A percentile compares a stretch with the other conserved stretches of the same genome.
These are phyloP conservation scores for Protoeuglena noctilucae DNA, from an alignment of 139 green algal genomes.

Conservation along the genomic window DNA sequence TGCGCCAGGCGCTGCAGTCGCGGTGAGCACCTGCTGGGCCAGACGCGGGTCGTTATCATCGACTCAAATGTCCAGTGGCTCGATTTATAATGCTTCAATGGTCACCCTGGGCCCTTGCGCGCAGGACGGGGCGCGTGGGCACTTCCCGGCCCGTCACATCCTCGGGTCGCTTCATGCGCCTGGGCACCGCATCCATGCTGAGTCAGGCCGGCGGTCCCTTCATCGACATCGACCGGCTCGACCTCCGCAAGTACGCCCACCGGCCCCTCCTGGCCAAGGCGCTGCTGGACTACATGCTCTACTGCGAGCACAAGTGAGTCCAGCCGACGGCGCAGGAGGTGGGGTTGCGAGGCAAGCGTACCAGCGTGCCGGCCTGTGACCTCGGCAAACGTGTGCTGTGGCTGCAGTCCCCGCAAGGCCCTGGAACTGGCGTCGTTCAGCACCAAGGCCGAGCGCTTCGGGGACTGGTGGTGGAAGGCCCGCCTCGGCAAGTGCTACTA, in stretches of 20 bases:
- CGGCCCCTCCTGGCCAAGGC: slow-evolving; percentile 34
- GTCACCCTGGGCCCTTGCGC: too few species aligned
- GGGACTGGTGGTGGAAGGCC: slow-evolving; percentile 76
- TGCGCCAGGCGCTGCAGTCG: too few species aligned
- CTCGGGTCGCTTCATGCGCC: slow-evolving; percentile 46
- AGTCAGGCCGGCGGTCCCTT: slow-evolving; percentile 42
- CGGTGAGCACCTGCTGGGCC: too few species aligned
- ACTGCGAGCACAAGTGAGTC: slow-evolving; percentile 68
- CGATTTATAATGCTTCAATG: too few species aligned
- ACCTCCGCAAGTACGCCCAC: slow-evolving; percentile 54
- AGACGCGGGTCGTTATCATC: too few species aligned
- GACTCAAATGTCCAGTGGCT: too few species aligned
- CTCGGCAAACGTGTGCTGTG: too few species aligned
- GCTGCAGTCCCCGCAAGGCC: slow-evolving; percentile 1
- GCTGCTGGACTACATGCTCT: slow-evolving; percentile 66
- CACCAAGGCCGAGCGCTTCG: slow-evolving; percentile 7
- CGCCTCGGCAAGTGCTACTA: slow-evolving; percentile 64
- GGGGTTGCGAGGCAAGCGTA: too few species aligned
- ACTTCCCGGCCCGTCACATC: slow-evolving; percentile 46
- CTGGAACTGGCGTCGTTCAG: neutral
- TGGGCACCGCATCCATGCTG: slow-evolving; percentile 52
- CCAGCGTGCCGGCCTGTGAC: too few species aligned
- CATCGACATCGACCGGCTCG: slow-evolving; percentile 48
- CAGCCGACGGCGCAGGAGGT: slow-evolving; percentile 49
- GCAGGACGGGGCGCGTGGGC: slow-evolving; percentile 25